phyloP scores from a whole-genome alignment of 1,284 basidiomycete genomes.

The Ceratobasidium sp. region DNA sequence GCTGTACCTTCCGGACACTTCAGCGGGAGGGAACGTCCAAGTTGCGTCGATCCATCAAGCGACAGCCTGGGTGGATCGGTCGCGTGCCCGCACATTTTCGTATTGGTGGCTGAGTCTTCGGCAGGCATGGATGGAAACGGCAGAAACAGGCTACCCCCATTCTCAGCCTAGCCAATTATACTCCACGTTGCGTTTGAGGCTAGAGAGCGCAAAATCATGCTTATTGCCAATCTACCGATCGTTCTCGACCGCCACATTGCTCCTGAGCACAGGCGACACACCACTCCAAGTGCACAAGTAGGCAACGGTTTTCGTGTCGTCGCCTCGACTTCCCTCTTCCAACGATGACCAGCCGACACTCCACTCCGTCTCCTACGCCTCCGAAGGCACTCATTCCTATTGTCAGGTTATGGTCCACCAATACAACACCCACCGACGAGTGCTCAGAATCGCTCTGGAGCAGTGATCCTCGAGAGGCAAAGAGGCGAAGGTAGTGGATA shows the following conservation, averaged over 20 bases:
- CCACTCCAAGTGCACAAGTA: background rate
- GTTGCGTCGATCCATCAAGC: background rate
- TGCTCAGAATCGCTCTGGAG: background rate
- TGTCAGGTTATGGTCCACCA: background rate
- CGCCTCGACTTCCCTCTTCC: background rate
- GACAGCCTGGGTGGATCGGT: background rate
- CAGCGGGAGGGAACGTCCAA: background rate
- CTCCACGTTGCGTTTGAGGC: background rate
- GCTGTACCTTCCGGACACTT: too few species aligned
- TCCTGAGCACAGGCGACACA: background rate
- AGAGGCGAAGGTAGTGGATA: constrained; percentile 14
- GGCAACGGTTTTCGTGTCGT: background rate
- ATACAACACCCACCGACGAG: background rate
- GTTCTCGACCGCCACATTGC: constrained; percentile 5
- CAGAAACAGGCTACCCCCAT: background rate
- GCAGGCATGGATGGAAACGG: background rate
- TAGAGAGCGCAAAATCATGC: background rate
- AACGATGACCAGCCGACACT: background rate
- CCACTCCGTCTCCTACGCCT: constrained; percentile 19
- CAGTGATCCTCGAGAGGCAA: background rate
- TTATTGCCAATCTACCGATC: background rate
- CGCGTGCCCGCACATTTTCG: background rate
- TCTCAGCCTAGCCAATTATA: background rate
- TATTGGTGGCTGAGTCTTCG: background rate
- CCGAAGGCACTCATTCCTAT: constrained; percentile 2